Conservation (phyloP, 257 asterid genomes). For the Prunella vulgaris region DNA sequence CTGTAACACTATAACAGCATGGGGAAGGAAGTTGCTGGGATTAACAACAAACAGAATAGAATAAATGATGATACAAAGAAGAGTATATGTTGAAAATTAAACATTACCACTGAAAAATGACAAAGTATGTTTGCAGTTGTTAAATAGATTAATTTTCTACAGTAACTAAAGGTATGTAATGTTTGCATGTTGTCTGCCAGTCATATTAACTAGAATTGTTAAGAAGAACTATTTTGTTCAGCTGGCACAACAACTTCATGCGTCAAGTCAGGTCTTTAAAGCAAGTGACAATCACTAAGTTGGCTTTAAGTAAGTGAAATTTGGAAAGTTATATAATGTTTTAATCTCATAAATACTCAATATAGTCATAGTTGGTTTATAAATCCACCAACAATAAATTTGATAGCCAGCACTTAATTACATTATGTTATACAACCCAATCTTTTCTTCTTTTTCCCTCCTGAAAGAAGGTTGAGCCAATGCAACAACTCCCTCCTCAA, state of each 20-base stretch:
- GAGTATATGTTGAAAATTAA: background rate
- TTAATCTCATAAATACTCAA: background rate
- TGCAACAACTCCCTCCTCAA: background rate
- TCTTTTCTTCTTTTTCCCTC: background rate
- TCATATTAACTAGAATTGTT: background rate
- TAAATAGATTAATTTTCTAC: background rate
- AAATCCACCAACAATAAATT: background rate
- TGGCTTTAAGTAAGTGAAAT: background rate
- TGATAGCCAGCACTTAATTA: background rate
- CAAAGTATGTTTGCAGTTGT: conserved; percentile 1
- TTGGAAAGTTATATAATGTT: background rate
- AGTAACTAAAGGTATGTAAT: background rate
- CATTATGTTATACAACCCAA: background rate
- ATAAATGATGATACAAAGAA: background rate
- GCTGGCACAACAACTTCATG: background rate
- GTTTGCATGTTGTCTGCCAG: background rate
- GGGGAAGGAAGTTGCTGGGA: background rate
- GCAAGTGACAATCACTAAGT: background rate
- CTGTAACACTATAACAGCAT: background rate
- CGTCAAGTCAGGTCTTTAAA: background rate
- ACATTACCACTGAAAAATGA: background rate
- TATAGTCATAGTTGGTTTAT: background rate
- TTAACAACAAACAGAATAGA: background rate
- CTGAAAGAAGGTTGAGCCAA: background rate
- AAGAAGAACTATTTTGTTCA: background rate